Base-by-base conservation (phyloP, 352 stramenopile species). In the Pythium brachiatum region DNA sequence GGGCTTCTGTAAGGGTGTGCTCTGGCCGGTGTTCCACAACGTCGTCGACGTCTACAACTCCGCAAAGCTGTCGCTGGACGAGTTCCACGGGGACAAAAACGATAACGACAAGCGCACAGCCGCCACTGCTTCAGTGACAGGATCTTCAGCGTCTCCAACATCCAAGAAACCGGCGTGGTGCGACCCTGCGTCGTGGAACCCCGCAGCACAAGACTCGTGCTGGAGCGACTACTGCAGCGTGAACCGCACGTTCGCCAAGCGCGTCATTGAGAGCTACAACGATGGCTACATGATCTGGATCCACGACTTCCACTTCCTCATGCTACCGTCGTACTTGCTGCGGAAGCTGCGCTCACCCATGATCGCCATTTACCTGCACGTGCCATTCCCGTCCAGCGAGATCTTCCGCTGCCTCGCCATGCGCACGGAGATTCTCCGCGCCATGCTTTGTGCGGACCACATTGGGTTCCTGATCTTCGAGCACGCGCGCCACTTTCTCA, bases 21-120 rank as follows among this genome's bases (percentile, higher is more conserved):
- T 99, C 16, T 99, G 96, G 97, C 96, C 96, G 1, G 84, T 98
- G 29, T 94, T 99, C 64, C 97, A 99, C 76, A 98, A 99, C 71
- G 90, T 98, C 6, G 88, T 98, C 32, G 96, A 98, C 60, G 94
- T 99, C 1, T 99, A 99, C 72, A 92, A 91, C 60, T 87, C 80
- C 39, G 82, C 83, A 20, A 69, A 88, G 64, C 72, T 92, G 21
- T 66, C 74, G 36, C 69, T 92, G 16, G 84, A 92, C 60, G 72
- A 78, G 20, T 71, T 63, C 32, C 52, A 12, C 26, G 26, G 3
- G 48, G 58, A 26, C 11, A 48, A 18, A 55, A 36, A 38, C 12
- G 18, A 12, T 26, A 3, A 34, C 29, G 7, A 6, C 2, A 60
- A 39, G 13, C 16, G 6, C 23, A 23, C 2, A n/a, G 18, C 25